Conservation (phyloP, 1,139 yeast genomes). For the Zygosaccharomyces pseudobailii region DNA sequence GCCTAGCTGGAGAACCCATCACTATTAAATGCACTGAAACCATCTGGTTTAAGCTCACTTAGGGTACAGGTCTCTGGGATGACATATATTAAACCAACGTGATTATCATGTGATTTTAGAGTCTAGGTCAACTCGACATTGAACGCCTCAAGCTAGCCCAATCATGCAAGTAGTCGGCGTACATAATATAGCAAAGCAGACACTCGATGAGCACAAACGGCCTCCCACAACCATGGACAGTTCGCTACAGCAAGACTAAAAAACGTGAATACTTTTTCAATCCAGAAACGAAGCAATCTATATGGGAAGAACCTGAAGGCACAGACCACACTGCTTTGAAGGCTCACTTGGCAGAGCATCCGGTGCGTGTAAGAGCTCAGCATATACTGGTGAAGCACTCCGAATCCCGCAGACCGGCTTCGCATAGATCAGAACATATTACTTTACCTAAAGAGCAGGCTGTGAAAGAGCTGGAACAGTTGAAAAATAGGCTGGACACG, state of each 20-base stretch:
- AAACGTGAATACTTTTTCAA: slow-evolving; percentile 79
- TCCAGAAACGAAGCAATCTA: slow-evolving; percentile 63
- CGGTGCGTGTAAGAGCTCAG: slow-evolving; percentile 60
- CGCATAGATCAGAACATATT: slow-evolving; percentile 80
- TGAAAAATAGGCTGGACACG: slow-evolving; percentile 52
- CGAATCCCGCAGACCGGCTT: slow-evolving; percentile 82
- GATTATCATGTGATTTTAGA: not conserved
- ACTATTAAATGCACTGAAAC: too few species aligned
- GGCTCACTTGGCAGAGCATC: slow-evolving; percentile 48
- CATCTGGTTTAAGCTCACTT: too few species aligned
- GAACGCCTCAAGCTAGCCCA: not conserved
- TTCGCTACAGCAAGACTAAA: slow-evolving; percentile 73
- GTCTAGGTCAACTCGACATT: not conserved
- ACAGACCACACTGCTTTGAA: slow-evolving; percentile 61
- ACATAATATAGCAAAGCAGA: not conserved
- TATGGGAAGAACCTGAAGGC: slow-evolving; percentile 91
- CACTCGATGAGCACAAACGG: slow-evolving; percentile 45
- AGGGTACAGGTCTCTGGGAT: too few species aligned
- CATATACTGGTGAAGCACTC: slow-evolving; percentile 80
- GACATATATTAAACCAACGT: not conserved
- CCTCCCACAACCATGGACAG: slow-evolving; percentile 80
- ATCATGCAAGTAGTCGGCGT: not conserved
- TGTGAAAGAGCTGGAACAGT: slow-evolving; percentile 53
- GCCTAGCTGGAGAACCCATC: too few species aligned
- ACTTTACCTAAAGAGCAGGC: slow-evolving; percentile 84